Evolutionary conservation across 2,329 filamentous ascomycete genomes (phyloP).

Genomic region (Talaromyces amestolkiae): DNA sequence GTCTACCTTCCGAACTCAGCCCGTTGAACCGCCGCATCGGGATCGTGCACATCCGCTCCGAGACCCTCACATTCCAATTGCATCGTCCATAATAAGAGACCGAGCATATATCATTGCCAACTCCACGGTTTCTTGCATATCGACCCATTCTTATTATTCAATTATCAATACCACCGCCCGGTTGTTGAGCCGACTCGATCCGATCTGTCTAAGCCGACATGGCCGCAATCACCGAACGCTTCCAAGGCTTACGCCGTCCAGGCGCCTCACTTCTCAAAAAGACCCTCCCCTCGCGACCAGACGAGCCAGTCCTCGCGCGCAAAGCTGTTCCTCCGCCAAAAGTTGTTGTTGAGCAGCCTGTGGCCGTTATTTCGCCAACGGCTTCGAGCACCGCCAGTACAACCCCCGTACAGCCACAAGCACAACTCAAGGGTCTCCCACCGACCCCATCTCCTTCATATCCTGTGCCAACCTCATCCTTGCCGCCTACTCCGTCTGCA

Average conservation of each 20-base stretch:
- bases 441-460: not conserved
- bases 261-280: constrained; percentile 20
- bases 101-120: not conserved
- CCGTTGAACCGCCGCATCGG: constrained; percentile 13
- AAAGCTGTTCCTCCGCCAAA: constrained; percentile 16
- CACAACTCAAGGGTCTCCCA: constrained; percentile 4
- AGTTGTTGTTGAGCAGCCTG: not conserved
- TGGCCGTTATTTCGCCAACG: not conserved
- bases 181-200: not conserved
- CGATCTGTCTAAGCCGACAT: not conserved
- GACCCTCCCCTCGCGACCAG: constrained; percentile 14
- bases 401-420: not conserved
- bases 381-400: not conserved
- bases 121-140: constrained; percentile 1
- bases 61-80: constrained; percentile 9
- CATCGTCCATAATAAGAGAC: not conserved
- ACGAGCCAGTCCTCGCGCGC: constrained; percentile 14
- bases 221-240: constrained; percentile 17
- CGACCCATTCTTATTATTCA: not conserved
- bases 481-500: not conserved
- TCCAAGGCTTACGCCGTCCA: constrained; percentile 20
- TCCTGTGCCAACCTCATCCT: not conserved
- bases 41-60: constrained; percentile 12
- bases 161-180: not conserved
- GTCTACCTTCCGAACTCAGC: constrained; percentile 7